phyloP scores from a whole-genome alignment of 352 stramenopile genomes.

The Globisporangium okanoganense region DNA sequence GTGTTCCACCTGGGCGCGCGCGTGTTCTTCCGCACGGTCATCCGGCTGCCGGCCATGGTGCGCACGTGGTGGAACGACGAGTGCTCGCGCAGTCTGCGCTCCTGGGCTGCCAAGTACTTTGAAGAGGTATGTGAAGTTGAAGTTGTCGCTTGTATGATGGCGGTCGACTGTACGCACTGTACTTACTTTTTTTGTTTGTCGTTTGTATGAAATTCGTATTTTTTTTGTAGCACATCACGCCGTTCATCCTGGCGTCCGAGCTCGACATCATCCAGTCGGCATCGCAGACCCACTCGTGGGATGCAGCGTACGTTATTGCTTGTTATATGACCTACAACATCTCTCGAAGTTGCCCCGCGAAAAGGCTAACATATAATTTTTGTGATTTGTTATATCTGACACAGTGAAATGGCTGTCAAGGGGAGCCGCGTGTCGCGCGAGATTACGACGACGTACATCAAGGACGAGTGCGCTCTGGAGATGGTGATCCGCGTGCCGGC shows the following conservation, averaged over 20 bases:
- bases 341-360: no score
- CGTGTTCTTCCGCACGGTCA: constrained; percentile 80
- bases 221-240: constrained; percentile 58
- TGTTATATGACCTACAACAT: no score
- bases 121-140: constrained; percentile 48
- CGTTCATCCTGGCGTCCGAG: constrained; percentile 70
- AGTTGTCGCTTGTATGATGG: neutral
- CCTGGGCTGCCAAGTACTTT: constrained; percentile 87
- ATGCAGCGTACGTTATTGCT: constrained; percentile 43
- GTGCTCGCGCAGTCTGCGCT: constrained; percentile 71
- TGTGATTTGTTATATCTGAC: neutral
- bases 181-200: neutral
- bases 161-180: constrained; percentile 1
- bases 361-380: no score
- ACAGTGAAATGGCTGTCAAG: constrained; percentile 81
- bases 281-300: constrained; percentile 50
- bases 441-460: constrained; percentile 91
- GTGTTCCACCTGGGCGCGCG: constrained; percentile 53
- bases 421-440: constrained; percentile 83
- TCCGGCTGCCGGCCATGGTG: constrained; percentile 83
- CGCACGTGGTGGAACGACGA: constrained; percentile 90
- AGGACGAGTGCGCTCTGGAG: constrained; percentile 90
- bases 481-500: constrained; percentile 88
- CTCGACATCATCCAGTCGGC: constrained; percentile 74
- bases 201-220: neutral